These are phyloP conservation scores for Knoxia roxburghii DNA, from an alignment of 257 asterid species.

Conservation along the genomic window DNA sequence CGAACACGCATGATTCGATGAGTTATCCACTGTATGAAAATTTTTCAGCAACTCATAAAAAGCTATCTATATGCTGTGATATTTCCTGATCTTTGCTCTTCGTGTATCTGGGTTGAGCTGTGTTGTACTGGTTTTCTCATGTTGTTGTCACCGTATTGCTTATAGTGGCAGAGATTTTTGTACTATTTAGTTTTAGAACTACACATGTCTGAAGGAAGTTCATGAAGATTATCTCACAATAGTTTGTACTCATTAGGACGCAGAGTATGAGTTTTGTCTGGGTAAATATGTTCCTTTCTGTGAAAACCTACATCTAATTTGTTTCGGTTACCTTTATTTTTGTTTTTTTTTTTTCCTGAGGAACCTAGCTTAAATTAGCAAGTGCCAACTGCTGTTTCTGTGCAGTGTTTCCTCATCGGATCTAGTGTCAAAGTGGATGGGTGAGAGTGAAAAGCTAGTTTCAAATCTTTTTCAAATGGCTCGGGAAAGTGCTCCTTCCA, in stretches of 20 bases:
- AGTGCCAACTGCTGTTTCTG: constrained; percentile 50
- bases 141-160: background rate
- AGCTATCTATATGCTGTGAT: background rate
- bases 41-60: background rate
- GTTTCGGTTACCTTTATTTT: background rate
- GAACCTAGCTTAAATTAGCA: constrained; percentile 43
- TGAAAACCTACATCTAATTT: background rate
- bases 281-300: background rate
- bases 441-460: constrained; percentile 98
- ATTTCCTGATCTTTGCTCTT: background rate
- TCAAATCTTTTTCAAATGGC: constrained; percentile 98
- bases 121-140: background rate
- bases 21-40: background rate
- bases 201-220: background rate
- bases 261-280: background rate
- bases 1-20: background rate
- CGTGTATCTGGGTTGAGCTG: constrained; percentile 4
- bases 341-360: constrained; percentile 16
- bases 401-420: constrained; percentile 95
- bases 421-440: constrained; percentile 99
- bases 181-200: background rate
- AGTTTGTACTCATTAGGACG: too few relatives aligned
- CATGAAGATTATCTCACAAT: background rate
- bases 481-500: constrained; percentile 94
- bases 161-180: background rate